Base-by-base conservation (phyloP, 164 flowering plant species). In the Santalum album region DNA sequence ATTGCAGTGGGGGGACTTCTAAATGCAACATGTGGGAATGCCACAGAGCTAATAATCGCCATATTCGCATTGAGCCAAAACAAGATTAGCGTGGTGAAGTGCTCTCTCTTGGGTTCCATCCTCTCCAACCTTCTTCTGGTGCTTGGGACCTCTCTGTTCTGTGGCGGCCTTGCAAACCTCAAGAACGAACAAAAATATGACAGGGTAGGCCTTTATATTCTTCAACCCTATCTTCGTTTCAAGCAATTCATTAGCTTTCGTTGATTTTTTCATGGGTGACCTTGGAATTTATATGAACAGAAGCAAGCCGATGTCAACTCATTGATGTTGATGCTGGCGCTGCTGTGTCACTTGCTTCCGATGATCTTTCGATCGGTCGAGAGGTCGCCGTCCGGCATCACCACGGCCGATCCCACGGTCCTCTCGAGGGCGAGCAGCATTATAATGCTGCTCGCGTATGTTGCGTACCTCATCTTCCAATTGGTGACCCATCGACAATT, bases 1-100 rank as follows among this genome's bases (percentile, higher is more conserved):
- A 4, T 43, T 20, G 21, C n/a, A 92, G 98, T 89, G 57, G 98
- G 98, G 29, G 98, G 98, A 36, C 85, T 92, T 11, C 64, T 92
- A 18, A 92, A 92, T 75, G 98, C 96, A 64, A 88, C 96, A 22
- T 91, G 96, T 63, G 96, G 98, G 18, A 91, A 91, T 72, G 96
- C 82, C 0, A 86, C 98, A 20, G 96, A 92, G 74, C 82, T 89
- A 1, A 89, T 89, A 40, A 89, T 92, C 49, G 89, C 98, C 18
- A 56, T 89, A 17, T 66, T 89, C 36, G 98, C 98, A 5, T 66
- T 89, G 0, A 2, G 24, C 22, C 62, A 74, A 20, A 59, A 61
- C 15, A 87, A 92, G 68, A 69, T 89, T 25, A 79, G 49, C 2
- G 83, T 92, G 43, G 83, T 89, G 24, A 92, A 92, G 62, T 89